phyloP scores from a whole-genome alignment of 306 rosid genomes.

The Castanospermum australe region DNA sequence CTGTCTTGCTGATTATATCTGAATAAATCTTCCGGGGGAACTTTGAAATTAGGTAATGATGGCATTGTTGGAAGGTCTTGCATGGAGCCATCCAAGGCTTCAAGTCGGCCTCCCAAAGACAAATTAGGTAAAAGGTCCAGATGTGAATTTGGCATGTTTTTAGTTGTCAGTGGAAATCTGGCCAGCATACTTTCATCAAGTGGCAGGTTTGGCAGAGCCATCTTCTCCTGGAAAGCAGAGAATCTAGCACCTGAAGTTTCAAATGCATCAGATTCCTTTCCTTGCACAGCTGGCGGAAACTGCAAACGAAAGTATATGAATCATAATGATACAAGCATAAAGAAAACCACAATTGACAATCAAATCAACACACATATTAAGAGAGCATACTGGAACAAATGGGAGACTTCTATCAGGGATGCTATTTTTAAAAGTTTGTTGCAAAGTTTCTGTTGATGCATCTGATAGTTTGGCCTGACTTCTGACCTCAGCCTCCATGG shows the following conservation, averaged over 20 bases:
- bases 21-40: conserved; percentile 70
- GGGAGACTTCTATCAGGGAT: conserved; percentile 56
- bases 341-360: conserved; percentile 7
- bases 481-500: conserved; percentile 57
- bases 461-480: conserved; percentile 55
- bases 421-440: conserved; percentile 53
- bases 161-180: conserved; percentile 69
- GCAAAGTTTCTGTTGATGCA: conserved; percentile 49
- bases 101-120: conserved; percentile 68
- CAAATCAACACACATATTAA: conserved; percentile 14
- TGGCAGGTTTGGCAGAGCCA: conserved; percentile 71
- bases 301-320: conserved; percentile 27
- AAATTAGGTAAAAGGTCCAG: conserved; percentile 75
- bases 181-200: conserved; percentile 80
- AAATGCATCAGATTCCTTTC: conserved; percentile 47
- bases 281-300: conserved; percentile 54
- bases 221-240: conserved; percentile 72
- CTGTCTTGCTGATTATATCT: conserved; percentile 75
- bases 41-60: conserved; percentile 68
- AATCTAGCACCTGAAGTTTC: conserved; percentile 53
- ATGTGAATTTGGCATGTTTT: conserved; percentile 59
- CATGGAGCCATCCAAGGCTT: conserved; percentile 59
- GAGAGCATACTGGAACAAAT: conserved; percentile 59
- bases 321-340: conserved; percentile 23
- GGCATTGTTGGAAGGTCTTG: conserved; percentile 75